Evolutionary conservation across 2,329 filamentous ascomycete genomes (phyloP).

Genomic region (Neoascochyta sp.): DNA sequence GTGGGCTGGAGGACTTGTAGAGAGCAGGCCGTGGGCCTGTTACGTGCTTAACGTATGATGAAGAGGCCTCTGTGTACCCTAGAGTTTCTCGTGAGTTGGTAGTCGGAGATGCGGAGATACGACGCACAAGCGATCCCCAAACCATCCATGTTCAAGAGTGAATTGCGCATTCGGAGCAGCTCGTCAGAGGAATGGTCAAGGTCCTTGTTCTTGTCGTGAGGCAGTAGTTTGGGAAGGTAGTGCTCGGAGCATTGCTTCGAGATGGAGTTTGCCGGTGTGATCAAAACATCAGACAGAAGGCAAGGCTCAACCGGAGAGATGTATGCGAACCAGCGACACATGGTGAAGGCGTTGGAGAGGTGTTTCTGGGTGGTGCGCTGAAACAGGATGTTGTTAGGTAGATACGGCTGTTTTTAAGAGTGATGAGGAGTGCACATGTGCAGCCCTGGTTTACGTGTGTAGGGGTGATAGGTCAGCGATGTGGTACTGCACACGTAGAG

Average conservation of each 20-base stretch:
- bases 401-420: too few species aligned
- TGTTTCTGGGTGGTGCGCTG: too few species aligned
- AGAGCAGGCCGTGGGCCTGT: conserved; percentile 46
- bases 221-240: conserved; percentile 52
- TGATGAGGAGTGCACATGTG: conserved; percentile 1
- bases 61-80: conserved; percentile 48
- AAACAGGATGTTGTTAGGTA: too few species aligned
- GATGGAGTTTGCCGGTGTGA: conserved; percentile 41
- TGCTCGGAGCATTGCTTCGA: conserved; percentile 45
- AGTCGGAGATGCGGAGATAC: not conserved
- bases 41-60: conserved; percentile 38
- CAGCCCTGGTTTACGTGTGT: conserved; percentile 4
- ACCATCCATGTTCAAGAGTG: conserved; percentile 54
- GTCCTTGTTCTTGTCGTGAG: conserved; percentile 42
- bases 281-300: conserved; percentile 54
- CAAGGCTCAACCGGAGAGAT: conserved; percentile 52
- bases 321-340: conserved; percentile 56
- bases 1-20: conserved; percentile 53
- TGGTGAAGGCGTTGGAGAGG: conserved; percentile 18
- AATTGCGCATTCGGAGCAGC: conserved; percentile 49
- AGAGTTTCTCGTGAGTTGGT: conserved; percentile 2
- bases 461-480: conserved; percentile 1
- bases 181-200: conserved; percentile 42
- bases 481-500: too few species aligned
- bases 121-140: conserved; percentile 50